A percentile compares a stretch with the other conserved stretches of the same genome.
Evolutionary conservation across 2,329 filamentous ascomycete species (phyloP).

Genomic region (Xylaria sp.): DNA sequence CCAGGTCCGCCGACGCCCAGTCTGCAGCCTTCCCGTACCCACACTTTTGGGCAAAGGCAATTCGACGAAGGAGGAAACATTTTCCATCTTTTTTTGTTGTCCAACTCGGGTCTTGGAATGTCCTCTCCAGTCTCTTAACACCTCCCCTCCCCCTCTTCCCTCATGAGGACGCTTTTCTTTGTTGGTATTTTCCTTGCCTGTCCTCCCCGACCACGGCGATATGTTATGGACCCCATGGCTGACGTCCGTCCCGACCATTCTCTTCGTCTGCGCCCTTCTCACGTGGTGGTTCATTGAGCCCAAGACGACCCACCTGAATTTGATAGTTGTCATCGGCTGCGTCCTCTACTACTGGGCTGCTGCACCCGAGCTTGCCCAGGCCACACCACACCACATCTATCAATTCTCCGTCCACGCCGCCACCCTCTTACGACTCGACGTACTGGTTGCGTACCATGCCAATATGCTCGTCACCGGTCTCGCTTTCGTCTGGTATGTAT

Average conservation of each 20-base stretch:
- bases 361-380: slow-evolving; percentile 44
- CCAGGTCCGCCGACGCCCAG: slow-evolving; percentile 6
- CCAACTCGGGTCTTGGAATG: neutral
- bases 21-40: slow-evolving; percentile 3
- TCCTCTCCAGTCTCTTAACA: slow-evolving; percentile 12
- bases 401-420: slow-evolving; percentile 39
- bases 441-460: slow-evolving; percentile 51
- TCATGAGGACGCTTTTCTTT: slow-evolving; percentile 26
- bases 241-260: slow-evolving; percentile 47
- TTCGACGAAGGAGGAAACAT: slow-evolving; percentile 27
- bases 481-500: slow-evolving; percentile 56
- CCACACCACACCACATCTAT: slow-evolving; percentile 41
- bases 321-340: slow-evolving; percentile 45
- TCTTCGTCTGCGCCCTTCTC: slow-evolving; percentile 46
- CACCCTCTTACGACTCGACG: slow-evolving; percentile 49
- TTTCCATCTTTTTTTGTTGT: slow-evolving; percentile 24
- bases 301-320: slow-evolving; percentile 46
- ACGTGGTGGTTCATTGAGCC: slow-evolving; percentile 50
- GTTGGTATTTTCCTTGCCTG: slow-evolving; percentile 31
- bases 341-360: slow-evolving; percentile 47
- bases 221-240: slow-evolving; percentile 56
- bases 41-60: slow-evolving; percentile 23
- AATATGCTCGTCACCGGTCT: slow-evolving; percentile 59
- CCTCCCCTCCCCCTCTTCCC: slow-evolving; percentile 22
- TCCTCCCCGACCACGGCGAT: slow-evolving; percentile 42